Evolutionary conservation across 768 basidiomycete genomes (phyloP).

Genomic region (Xerocomellus chrysenteron): DNA sequence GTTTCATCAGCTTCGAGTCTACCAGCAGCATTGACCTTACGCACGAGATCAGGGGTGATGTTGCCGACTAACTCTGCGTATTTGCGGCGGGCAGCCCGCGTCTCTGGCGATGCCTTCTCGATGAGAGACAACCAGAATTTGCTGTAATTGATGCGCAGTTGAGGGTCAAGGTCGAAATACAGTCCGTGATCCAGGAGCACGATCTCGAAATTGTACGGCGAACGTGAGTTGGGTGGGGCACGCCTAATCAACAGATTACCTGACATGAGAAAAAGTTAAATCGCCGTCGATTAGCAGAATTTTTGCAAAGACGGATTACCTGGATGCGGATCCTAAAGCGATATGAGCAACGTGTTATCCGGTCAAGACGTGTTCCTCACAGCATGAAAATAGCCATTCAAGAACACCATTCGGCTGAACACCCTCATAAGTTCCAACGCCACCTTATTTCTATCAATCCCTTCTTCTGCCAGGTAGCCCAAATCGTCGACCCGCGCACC

Average conservation of each 20-base stretch:
- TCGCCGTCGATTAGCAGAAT: constrained; percentile 1
- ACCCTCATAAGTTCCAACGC: constrained; percentile 87
- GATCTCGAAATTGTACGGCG: constrained; percentile 94
- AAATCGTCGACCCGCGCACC: constrained; percentile 90
- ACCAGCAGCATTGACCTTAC: constrained; percentile 19
- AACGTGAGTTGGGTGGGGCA: constrained; percentile 55
- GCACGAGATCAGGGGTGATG: constrained; percentile 80
- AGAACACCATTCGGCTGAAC: constrained; percentile 93
- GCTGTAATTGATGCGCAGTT: constrained; percentile 80
- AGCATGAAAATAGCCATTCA: constrained; percentile 89
- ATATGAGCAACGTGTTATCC: constrained; percentile 13
- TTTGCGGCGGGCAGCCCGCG: constrained; percentile 68
- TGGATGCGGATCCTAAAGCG: constrained; percentile 77
- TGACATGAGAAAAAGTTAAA: constrained; percentile 17
- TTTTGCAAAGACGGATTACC: constrained; percentile 40
- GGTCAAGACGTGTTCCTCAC: constrained; percentile 41
- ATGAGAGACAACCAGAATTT: constrained; percentile 92
- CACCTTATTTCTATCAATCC: constrained; percentile 93
- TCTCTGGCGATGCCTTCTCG: constrained; percentile 61
- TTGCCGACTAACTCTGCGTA: constrained; percentile 92
- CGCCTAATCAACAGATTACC: constrained; percentile 92
- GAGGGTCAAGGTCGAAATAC: constrained; percentile 85
- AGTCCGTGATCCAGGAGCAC: constrained; percentile 92
- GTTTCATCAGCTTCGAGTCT: constrained; percentile 2
- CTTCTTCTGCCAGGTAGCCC: constrained; percentile 71